Conservation (phyloP, 805 yeast genomes). For the Metschnikowia baotianmanensis region DNA sequence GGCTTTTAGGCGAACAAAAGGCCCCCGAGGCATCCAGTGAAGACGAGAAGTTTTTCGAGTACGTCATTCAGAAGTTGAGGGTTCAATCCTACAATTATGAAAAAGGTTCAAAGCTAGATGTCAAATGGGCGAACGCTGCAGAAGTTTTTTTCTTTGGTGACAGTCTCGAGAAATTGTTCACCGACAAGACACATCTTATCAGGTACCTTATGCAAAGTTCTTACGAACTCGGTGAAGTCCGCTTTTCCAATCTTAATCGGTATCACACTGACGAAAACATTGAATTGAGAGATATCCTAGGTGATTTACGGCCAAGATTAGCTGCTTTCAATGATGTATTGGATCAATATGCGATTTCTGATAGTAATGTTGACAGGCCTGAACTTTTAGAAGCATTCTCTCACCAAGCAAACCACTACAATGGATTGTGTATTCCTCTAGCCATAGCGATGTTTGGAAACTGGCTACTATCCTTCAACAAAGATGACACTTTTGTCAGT, state of each 20-base stretch:
- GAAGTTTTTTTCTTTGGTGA: constrained; percentile 24
- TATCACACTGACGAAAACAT: constrained; percentile 9
- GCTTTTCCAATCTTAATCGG: constrained; percentile 17
- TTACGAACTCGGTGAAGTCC: constrained; percentile 21
- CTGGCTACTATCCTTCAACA: constrained; percentile 23
- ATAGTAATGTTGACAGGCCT: constrained; percentile 14
- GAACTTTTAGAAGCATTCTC: constrained; percentile 22
- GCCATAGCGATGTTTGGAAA: constrained; percentile 28
- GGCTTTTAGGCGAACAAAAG: constrained; percentile 8
- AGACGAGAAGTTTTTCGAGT: constrained; percentile 9
- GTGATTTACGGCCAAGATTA: constrained; percentile 11
- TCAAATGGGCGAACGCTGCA: constrained; percentile 20
- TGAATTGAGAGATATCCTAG: constrained; percentile 8
- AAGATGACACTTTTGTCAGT: constrained; percentile 15
- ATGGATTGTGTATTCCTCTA: constrained; percentile 21
- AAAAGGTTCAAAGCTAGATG: constrained; percentile 8
- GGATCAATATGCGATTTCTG: constrained; percentile 18
- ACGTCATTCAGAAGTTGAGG: constrained; percentile 7
- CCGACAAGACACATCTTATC: constrained; percentile 11
- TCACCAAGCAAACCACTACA: constrained; percentile 14
- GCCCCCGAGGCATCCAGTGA: constrained; percentile 5
- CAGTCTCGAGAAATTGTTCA: constrained; percentile 14
- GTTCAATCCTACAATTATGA: constrained; percentile 8
- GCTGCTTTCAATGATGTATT: constrained; percentile 16
- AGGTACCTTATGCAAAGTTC: constrained; percentile 17